A percentile compares a stretch with the other conserved stretches of the same genome.
phyloP scores from a whole-genome alignment of 2,329 filamentous ascomycete species.

The Colletotrichum sp. region DNA sequence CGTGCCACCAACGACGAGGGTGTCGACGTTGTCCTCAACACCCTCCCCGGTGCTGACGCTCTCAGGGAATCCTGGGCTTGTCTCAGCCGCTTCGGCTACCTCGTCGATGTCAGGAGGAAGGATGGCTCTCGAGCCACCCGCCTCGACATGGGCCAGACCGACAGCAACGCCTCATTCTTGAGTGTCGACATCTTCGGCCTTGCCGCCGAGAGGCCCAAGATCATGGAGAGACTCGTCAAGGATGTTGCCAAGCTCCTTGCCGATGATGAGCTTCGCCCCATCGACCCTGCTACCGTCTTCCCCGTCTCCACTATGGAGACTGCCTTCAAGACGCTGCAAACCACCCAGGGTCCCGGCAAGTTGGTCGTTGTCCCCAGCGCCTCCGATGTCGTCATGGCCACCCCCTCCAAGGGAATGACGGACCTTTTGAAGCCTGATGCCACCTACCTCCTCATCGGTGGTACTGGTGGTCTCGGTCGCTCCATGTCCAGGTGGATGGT shows the following conservation, averaged over 20 bases:
- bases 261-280: slow-evolving; percentile 36
- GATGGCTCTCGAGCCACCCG: slow-evolving; percentile 43
- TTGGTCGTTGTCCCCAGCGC: slow-evolving; percentile 46
- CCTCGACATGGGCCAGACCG: slow-evolving; percentile 54
- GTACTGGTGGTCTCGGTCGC: slow-evolving; percentile 55
- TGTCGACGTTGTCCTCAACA: slow-evolving; percentile 43
- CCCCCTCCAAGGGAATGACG: slow-evolving; percentile 36
- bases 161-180: slow-evolving; percentile 49
- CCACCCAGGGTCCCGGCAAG: slow-evolving; percentile 42
- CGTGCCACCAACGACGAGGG: slow-evolving; percentile 31
- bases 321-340: slow-evolving; percentile 39
- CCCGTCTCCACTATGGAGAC: slow-evolving; percentile 41
- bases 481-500: slow-evolving; percentile 55
- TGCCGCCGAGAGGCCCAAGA: slow-evolving; percentile 42
- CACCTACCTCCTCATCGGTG: slow-evolving; percentile 55
- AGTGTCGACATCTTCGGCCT: slow-evolving; percentile 50
- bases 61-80: slow-evolving; percentile 47
- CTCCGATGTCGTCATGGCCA: slow-evolving; percentile 45
- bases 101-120: slow-evolving; percentile 48
- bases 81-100: slow-evolving; percentile 47
- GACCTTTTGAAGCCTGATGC: slow-evolving; percentile 42
- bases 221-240: slow-evolving; percentile 40
- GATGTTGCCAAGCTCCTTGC: slow-evolving; percentile 39
- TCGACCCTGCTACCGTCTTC: slow-evolving; percentile 37
- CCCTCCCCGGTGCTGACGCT: slow-evolving; percentile 45